Evolutionary conservation across 2,329 filamentous ascomycete genomes (phyloP), one percentile per base, ranked within the genome.

Genomic region (Stachybotrys chlorohalonatus): DNA sequence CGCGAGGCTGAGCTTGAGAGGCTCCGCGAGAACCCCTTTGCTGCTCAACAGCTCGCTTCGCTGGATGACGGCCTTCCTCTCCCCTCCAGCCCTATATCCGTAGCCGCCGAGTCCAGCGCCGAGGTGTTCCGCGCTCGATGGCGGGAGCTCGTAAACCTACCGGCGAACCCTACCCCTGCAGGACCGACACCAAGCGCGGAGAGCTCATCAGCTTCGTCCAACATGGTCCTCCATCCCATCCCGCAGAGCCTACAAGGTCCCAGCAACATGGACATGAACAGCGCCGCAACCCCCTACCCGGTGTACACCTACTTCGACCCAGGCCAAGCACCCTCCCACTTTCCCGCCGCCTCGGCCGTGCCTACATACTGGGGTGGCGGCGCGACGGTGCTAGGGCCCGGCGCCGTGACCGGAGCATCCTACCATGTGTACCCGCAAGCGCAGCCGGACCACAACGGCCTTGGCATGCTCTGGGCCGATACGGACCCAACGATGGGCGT

Each of bases 1-100:
- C 70, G 74, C 5, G 63, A 65, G 1, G 55, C 58, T 0, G 72
- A 76, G 60, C 56, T 75, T 2, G 56, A 59, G 31, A 60, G 69
- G 9, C 58, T 76, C 30, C 64, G 65, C 0, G 52, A 51, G 1
- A 62, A 74, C 47, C 17, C 58, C 1, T 51, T 39, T 0, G 64
- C 61, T 1, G 64, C 66, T 2, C 59, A 59, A 2, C 32, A 53
- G 8, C 57, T 73, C 1, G 70, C 72, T 32, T 53, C 52, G 4
- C 56, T 62, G 1, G 72, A 73, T 51, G 45, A 56, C 1, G 50
- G 51, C 0, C 57, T 67, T 0, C 60, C 63, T 0, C 55, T 58
- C 1, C 70, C 70, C 0, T 59, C 58, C 0, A 71, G 67, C 36
- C 57, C 64, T 0, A 68, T 65, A 4, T 66, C 68, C 0, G 60